Percentiles rank a stretch among this genome's conserved stretches.
phyloP scores from a whole-genome alignment of 75 land plant genomes.

The Isoetes taiwanensis region DNA sequence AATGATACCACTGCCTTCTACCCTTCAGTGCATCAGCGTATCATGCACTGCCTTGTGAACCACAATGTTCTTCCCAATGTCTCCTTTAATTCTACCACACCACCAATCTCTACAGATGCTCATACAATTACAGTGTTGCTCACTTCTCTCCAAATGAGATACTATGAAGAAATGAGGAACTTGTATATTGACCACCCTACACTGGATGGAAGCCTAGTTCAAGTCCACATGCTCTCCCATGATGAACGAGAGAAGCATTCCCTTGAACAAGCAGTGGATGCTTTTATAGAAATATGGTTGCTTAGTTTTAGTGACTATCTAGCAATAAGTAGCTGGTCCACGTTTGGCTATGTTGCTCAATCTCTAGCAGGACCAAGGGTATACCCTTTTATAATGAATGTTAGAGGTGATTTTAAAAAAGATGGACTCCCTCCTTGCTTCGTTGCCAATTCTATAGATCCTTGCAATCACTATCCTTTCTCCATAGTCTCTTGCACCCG shows the following conservation, averaged over 20 bases:
- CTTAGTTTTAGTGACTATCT: conserved; percentile 16
- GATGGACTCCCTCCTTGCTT: conserved; percentile 4
- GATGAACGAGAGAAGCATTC: conserved; percentile 9
- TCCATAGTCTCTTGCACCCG: too few relatives aligned
- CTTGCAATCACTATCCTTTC: conserved; percentile 13
- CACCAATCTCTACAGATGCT: not conserved
- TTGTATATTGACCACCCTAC: not conserved
- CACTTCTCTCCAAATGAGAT: conserved; percentile 9
- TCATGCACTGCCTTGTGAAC: conserved; percentile 10
- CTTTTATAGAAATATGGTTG: conserved; percentile 17
- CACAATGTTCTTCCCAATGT: conserved; percentile 12
- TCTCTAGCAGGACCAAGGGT: conserved; percentile 12
- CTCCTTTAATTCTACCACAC: too few relatives aligned
- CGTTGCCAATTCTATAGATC: conserved; percentile 16
- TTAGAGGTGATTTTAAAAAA: not conserved
- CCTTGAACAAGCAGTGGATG: conserved; percentile 15
- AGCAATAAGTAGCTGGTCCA: conserved; percentile 22
- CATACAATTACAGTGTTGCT: conserved; percentile 12
- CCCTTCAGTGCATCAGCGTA: not conserved
- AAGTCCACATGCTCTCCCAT: conserved; percentile 14
- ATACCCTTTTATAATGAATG: conserved; percentile 9
- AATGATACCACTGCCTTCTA: conserved; percentile 3
- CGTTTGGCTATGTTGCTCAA: conserved; percentile 25
- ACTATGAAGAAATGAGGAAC: conserved; percentile 10
- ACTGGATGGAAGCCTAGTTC: conserved; percentile 10